These are phyloP conservation scores for Knoxia roxburghii DNA, from an alignment of 257 asterid genomes.

Conservation along the genomic window DNA sequence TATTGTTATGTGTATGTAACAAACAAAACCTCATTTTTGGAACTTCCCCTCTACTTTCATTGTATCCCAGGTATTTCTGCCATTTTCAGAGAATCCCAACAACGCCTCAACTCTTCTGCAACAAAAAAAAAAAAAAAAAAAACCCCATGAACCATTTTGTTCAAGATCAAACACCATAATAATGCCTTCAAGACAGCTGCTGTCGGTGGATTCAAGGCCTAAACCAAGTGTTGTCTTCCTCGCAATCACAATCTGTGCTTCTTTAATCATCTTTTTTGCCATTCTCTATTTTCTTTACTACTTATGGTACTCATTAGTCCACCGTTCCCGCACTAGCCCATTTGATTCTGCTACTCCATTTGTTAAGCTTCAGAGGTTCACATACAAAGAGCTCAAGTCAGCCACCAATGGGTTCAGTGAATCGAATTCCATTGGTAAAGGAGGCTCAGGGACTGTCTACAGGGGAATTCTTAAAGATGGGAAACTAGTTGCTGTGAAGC, in stretches of 20 bases:
- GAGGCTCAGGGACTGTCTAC: conserved; percentile 90
- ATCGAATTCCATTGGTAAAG: conserved; percentile 71
- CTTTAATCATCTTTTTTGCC: conserved; percentile 56
- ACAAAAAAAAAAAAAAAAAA: no score
- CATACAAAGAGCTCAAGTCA: conserved; percentile 56
- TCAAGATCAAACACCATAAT: conserved; percentile 2
- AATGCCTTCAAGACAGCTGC: conserved; percentile 65
- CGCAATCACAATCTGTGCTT: conserved; percentile 42
- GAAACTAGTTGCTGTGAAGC: conserved; percentile 71
- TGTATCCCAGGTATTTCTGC: not conserved
- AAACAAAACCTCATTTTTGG: not conserved
- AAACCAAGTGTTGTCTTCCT: conserved; percentile 42
- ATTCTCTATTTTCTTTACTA: conserved; percentile 60
- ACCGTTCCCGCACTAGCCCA: conserved; percentile 74
- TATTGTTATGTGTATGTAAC: not conserved
- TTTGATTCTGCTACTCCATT: conserved; percentile 53
- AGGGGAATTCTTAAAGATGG: conserved; percentile 75
- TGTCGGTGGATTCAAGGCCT: conserved; percentile 36
- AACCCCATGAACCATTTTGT: not conserved
- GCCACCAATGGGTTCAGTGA: conserved; percentile 72
- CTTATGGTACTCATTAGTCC: conserved; percentile 60
- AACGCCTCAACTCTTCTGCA: not conserved
- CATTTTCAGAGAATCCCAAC: not conserved
- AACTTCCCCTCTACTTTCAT: no score
- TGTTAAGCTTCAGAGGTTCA: conserved; percentile 67